Percentiles rank a stretch among this genome's conserved stretches.
phyloP scores from a whole-genome alignment of 345 rosid genomes.

The Balakata baccata region DNA sequence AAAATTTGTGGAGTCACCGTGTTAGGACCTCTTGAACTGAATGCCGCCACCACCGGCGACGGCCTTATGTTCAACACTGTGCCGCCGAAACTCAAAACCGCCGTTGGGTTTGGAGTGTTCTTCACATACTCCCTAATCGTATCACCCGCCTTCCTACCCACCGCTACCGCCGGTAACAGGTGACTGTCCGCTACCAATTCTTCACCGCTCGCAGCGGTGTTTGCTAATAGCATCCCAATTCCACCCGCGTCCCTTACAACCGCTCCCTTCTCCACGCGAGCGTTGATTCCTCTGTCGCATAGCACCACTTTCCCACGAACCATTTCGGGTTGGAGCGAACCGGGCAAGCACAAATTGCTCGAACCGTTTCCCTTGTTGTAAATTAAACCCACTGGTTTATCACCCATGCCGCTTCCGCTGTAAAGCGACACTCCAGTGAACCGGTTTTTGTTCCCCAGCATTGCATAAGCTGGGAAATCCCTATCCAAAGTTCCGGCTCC shows the following conservation, averaged over 20 bases:
- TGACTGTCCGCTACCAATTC: slow-evolving; percentile 85
- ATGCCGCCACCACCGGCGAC: slow-evolving; percentile 88
- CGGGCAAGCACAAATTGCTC: slow-evolving; percentile 62
- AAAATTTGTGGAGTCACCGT: slow-evolving; percentile 62
- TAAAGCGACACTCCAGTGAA: slow-evolving; percentile 70
- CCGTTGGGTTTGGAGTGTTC: slow-evolving; percentile 48
- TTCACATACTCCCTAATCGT: slow-evolving; percentile 47
- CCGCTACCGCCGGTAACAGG: slow-evolving; percentile 65
- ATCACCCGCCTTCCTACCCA: slow-evolving; percentile 65
- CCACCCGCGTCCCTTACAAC: slow-evolving; percentile 83
- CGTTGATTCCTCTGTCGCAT: slow-evolving; percentile 72
- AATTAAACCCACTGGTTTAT: slow-evolving; percentile 46
- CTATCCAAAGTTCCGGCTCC: slow-evolving; percentile 91
- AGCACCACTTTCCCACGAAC: slow-evolving; percentile 74
- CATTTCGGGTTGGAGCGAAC: slow-evolving; percentile 51
- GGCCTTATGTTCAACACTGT: slow-evolving; percentile 60
- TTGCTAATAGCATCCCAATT: slow-evolving; percentile 77
- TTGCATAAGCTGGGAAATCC: slow-evolving; percentile 66
- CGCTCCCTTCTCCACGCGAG: slow-evolving; percentile 77
- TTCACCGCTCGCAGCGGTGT: slow-evolving; percentile 58
- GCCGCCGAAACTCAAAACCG: slow-evolving; percentile 54
- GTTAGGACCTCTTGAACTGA: slow-evolving; percentile 86
- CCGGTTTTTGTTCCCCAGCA: slow-evolving; percentile 45
- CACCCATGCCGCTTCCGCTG: slow-evolving; percentile 63
- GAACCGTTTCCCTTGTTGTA: slow-evolving; percentile 46